Base-by-base conservation (phyloP, 2,329 filamentous ascomycete genomes). In the Colletotrichum orchidophilum region DNA sequence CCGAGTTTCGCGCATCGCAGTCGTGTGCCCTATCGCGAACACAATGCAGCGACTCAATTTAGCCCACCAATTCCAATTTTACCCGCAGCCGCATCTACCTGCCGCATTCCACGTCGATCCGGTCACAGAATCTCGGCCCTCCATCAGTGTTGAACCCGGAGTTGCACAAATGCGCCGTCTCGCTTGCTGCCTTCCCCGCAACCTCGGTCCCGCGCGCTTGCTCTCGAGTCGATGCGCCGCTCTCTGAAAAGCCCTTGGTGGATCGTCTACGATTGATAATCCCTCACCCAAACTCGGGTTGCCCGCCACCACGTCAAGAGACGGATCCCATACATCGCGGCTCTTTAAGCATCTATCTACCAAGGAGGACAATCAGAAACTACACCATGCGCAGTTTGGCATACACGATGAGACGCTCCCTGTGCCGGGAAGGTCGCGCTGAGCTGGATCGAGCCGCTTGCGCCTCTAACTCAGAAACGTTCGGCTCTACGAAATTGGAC, bases 361-460 rank as follows among this genome's bases (percentile, higher is more conserved):
- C 31, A 7, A 9, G 78, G 78, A 81, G 83, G 75, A 83, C 76
- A 72, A 80, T 77, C 75, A 74, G 75, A 46, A 46, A n/a, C 8
- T 46, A n/a, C 39, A 46, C n/a, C 11, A 21, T 46, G 39, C 39
- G 39, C 39, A n/a, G n/a, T n/a, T n/a, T n/a, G n/a, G n/a, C n/a
- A n/a, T n/a, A 46, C 39, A 46, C 18, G 18, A 18, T 9, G 7
- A 18, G 3, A 18, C 39, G 8, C 31, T 33, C 31, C 12, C 31
- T 33, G 8, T 33, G 31, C 31, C 31, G 31, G 12, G 31, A 4
- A 33, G 31, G 31, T 33, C 6, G 39, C 18, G 39, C 18, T 46
- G 39, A 21, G 18, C 39, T 46, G 39, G 18, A 46, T 18, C 18
- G 8, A 15, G 39, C 18, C 39, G 18, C 39, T 46, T 46, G 18